Conservation (phyloP, 768 basidiomycete species). For the Coprinellus aureogranulatus region DNA sequence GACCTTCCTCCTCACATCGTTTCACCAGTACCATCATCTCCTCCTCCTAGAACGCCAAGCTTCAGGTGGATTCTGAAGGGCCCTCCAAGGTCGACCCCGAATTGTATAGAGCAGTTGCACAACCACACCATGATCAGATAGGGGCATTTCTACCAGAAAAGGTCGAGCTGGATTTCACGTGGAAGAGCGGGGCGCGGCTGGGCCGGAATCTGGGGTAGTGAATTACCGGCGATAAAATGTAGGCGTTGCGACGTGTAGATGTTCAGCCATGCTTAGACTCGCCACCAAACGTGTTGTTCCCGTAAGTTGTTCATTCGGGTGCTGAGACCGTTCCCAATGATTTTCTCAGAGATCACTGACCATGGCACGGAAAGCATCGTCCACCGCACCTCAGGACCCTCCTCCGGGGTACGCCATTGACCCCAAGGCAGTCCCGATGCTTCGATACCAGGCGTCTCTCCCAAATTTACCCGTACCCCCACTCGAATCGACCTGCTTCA, state of each 20-base stretch:
- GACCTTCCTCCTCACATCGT: too few relatives aligned
- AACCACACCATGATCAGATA: too few relatives aligned
- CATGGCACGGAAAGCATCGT: conserved; percentile 16
- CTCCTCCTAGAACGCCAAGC: too few relatives aligned
- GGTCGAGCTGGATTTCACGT: too few relatives aligned
- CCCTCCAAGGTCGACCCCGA: too few relatives aligned
- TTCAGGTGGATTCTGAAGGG: too few relatives aligned
- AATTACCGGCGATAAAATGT: background rate
- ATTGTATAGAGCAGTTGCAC: too few relatives aligned
- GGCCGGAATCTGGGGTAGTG: too few relatives aligned
- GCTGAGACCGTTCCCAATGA: background rate
- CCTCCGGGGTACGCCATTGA: conserved; percentile 44
- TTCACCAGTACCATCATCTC: too few relatives aligned
- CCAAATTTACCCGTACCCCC: conserved; percentile 83
- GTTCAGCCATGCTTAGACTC: conserved; percentile 20
- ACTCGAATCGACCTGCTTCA: conserved; percentile 75
- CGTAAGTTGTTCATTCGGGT: conserved; percentile 5
- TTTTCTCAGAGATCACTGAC: background rate
- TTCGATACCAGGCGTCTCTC: conserved; percentile 69
- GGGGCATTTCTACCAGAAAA: too few relatives aligned
- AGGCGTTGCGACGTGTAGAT: background rate
- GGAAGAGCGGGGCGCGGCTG: too few relatives aligned
- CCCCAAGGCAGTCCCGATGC: conserved; percentile 60
- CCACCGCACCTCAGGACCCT: conserved; percentile 19
- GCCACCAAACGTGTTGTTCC: conserved; percentile 20